Percentiles rank a stretch among this genome's conserved stretches.
These are phyloP conservation scores for Calvatia gigantea DNA, from an alignment of 768 basidiomycete genomes.

Conservation along the genomic window DNA sequence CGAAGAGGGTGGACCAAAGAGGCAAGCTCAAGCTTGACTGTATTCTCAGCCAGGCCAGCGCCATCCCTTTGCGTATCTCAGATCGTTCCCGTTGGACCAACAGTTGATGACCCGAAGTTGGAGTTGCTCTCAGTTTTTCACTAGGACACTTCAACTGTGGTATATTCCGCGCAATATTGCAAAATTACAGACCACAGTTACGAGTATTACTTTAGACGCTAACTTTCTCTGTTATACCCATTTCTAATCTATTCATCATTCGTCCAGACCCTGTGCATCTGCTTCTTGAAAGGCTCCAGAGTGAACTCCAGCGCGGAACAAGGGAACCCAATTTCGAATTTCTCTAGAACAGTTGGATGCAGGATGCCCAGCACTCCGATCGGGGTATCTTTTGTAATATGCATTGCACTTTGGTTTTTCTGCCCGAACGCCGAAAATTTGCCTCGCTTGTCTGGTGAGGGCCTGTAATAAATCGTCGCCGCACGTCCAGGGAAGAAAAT, in stretches of 20 bases:
- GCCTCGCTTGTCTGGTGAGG: conserved; percentile 34
- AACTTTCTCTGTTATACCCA: conserved; percentile 15
- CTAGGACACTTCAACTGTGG: neutral
- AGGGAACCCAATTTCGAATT: conserved; percentile 92
- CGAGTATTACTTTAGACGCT: neutral
- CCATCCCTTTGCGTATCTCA: neutral
- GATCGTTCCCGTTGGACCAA: neutral
- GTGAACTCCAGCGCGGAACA: conserved; percentile 95
- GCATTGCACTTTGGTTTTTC: conserved; percentile 41
- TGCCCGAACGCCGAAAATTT: conserved; percentile 34
- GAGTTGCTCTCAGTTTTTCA: neutral
- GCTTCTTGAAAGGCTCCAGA: conserved; percentile 90
- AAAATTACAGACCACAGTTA: neutral
- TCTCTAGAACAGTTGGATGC: conserved; percentile 87
- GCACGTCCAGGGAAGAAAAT: conserved; percentile 96
- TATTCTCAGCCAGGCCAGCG: neutral
- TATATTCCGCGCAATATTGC: neutral
- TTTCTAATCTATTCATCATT: conserved; percentile 38
- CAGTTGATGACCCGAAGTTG: neutral
- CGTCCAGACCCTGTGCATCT: conserved; percentile 54
- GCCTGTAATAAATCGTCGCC: conserved; percentile 86
- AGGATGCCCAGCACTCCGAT: conserved; percentile 93
- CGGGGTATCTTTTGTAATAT: conserved; percentile 51
- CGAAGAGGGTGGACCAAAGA: conserved; percentile 27
- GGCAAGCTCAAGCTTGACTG: conserved; percentile 6